These are phyloP conservation scores for Lenzites betulinus DNA, from an alignment of 768 basidiomycete species.

Conservation along the genomic window DNA sequence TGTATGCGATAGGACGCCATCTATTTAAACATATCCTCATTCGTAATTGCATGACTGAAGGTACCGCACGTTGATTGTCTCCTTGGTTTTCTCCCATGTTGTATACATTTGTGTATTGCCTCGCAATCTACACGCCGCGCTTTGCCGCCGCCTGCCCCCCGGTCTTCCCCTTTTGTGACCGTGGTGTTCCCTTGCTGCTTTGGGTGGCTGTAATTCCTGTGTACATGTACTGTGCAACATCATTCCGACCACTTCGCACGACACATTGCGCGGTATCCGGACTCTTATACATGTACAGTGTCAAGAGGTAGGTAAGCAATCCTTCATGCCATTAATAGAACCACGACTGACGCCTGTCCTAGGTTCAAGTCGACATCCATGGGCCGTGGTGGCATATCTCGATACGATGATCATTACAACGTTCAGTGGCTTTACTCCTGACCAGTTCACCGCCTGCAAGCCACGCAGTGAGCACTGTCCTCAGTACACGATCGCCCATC, in stretches of 20 bases:
- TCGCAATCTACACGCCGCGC: background rate
- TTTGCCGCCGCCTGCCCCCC: background rate
- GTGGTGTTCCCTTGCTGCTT: background rate
- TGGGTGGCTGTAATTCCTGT: background rate
- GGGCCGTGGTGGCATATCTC: too few species aligned
- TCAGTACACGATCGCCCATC: too few species aligned
- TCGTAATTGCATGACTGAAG: conserved; percentile 10
- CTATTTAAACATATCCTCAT: conserved; percentile 13
- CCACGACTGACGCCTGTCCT: background rate
- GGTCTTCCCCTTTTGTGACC: background rate
- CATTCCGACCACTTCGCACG: too few species aligned
- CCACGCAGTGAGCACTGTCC: too few species aligned
- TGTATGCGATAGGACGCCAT: conserved; percentile 3
- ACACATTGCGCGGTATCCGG: too few species aligned
- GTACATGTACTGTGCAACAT: too few species aligned
- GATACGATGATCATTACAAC: too few species aligned
- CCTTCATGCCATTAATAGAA: background rate
- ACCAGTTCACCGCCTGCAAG: too few species aligned
- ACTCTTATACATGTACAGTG: too few species aligned
- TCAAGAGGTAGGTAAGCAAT: background rate
- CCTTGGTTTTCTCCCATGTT: conserved; percentile 8
- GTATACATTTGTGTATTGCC: conserved; percentile 17
- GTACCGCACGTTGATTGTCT: conserved; percentile 15
- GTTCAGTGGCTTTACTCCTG: too few species aligned
- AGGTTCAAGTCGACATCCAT: too few species aligned